phyloP scores from a whole-genome alignment of 2,329 filamentous ascomycete species.

The Fusarium staphyleae region DNA sequence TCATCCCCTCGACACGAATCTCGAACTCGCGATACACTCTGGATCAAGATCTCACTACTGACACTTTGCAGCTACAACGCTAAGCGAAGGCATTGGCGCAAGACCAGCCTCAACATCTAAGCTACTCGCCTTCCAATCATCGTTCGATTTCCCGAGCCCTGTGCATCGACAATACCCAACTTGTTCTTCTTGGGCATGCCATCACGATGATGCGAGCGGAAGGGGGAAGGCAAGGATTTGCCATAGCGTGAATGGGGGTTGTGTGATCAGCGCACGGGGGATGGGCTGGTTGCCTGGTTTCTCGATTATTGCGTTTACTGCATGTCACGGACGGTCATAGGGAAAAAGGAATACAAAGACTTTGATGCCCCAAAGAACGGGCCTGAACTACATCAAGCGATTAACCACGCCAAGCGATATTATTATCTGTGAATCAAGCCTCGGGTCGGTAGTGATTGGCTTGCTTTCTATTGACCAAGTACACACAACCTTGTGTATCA shows the following conservation, averaged over 20 bases:
- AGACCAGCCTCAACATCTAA: slow-evolving; percentile 99
- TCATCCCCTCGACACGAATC: slow-evolving; percentile 3
- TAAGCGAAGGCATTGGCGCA: slow-evolving; percentile 99
- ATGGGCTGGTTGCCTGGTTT: slow-evolving; percentile 47
- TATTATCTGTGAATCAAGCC: slow-evolving; percentile 14
- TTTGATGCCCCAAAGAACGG: slow-evolving; percentile 44
- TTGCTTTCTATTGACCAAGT: too few relatives aligned
- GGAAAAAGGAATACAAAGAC: slow-evolving; percentile 55
- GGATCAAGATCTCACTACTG: background rate
- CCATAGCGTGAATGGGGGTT: slow-evolving; percentile 37
- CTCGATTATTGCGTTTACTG: slow-evolving; percentile 51
- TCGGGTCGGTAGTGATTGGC: background rate
- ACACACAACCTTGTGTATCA: too few relatives aligned
- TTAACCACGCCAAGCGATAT: slow-evolving; percentile 21
- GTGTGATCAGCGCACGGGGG: slow-evolving; percentile 39
- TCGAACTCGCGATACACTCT: slow-evolving; percentile 3
- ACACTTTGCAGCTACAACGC: slow-evolving; percentile 86
- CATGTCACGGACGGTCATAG: slow-evolving; percentile 57
- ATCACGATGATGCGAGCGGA: slow-evolving; percentile 41
- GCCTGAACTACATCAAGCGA: slow-evolving; percentile 30
- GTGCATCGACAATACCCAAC: slow-evolving; percentile 39
- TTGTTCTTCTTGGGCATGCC: slow-evolving; percentile 39
- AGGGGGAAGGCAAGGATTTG: slow-evolving; percentile 24
- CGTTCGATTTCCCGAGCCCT: slow-evolving; percentile 40
- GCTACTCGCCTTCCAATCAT: slow-evolving; percentile 47